Evolutionary conservation across 352 stramenopile genomes (phyloP).

Genomic region (Phytopythium kandeliae): DNA sequence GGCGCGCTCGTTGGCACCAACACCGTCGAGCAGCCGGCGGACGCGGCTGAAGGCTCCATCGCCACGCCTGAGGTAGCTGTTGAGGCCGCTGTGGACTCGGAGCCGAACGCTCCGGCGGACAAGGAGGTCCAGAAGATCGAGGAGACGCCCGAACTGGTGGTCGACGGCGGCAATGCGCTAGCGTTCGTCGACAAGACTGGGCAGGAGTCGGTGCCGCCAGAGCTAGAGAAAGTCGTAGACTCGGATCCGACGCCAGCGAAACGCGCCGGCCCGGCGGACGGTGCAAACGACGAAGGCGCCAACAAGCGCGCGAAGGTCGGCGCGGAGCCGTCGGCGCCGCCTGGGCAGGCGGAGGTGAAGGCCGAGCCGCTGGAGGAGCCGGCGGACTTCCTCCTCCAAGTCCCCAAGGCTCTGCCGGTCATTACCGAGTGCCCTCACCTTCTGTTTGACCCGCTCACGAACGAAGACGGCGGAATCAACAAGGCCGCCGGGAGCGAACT

Average conservation of each 20-base stretch:
- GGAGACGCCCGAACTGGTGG: background rate
- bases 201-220: slow-evolving; percentile 6
- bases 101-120: background rate
- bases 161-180: slow-evolving; percentile 32
- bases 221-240: slow-evolving; percentile 7
- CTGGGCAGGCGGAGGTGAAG: background rate
- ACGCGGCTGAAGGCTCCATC: background rate
- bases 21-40: background rate
- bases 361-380: slow-evolving; percentile 8
- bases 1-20: background rate
- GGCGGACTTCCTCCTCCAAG: slow-evolving; percentile 38
- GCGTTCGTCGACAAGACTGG: slow-evolving; percentile 69
- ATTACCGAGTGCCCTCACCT: slow-evolving; percentile 55
- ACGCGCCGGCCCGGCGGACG: slow-evolving; percentile 9
- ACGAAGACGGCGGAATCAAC: slow-evolving; percentile 20
- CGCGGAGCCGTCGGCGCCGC: background rate
- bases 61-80: background rate
- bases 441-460: slow-evolving; percentile 44
- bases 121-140: background rate
- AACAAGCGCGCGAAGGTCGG: slow-evolving; percentile 24
- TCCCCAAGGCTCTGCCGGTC: slow-evolving; percentile 47
- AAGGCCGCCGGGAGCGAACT: slow-evolving; percentile 19
- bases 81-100: background rate
- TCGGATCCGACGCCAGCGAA: slow-evolving; percentile 6
- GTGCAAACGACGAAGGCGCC: slow-evolving; percentile 10